phyloP scores from a whole-genome alignment of 805 yeast species.

The Brettanomyces bruxellensis region DNA sequence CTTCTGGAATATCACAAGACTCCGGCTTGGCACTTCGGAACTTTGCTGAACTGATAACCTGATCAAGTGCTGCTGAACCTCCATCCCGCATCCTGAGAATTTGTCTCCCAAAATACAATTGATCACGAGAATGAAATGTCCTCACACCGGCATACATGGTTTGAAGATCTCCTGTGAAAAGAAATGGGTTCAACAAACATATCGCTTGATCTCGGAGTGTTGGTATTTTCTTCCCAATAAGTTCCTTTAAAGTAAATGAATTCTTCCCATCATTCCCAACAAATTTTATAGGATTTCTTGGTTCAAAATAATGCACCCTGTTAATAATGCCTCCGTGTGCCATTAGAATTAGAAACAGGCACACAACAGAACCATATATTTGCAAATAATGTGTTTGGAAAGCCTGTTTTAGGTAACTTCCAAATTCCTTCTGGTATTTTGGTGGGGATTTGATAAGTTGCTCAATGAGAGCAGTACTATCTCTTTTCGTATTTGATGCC shows the following conservation, averaged over 20 bases:
- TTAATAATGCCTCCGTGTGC: constrained; percentile 1
- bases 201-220: constrained; percentile 38
- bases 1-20: constrained; percentile 24
- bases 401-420: background rate
- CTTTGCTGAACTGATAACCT: constrained; percentile 39
- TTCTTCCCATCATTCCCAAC: constrained; percentile 3
- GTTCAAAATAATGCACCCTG: constrained; percentile 6
- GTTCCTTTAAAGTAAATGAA: constrained; percentile 11
- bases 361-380: constrained; percentile 1
- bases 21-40: constrained; percentile 10
- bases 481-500: too few species aligned
- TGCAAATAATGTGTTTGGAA: background rate
- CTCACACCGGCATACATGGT: constrained; percentile 59
- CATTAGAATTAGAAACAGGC: constrained; percentile 5
- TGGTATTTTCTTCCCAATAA: constrained; percentile 24
- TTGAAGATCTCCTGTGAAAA: constrained; percentile 70
- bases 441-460: too few species aligned
- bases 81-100: constrained; percentile 51
- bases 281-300: constrained; percentile 9
- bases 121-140: constrained; percentile 40
- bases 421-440: too few species aligned
- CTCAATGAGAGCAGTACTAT: too few species aligned
- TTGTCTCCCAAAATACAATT: constrained; percentile 68
- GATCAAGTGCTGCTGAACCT: constrained; percentile 69
- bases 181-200: constrained; percentile 51